phyloP scores from a whole-genome alignment of 345 rosid genomes.

The Eucalyptus leucophloia region DNA sequence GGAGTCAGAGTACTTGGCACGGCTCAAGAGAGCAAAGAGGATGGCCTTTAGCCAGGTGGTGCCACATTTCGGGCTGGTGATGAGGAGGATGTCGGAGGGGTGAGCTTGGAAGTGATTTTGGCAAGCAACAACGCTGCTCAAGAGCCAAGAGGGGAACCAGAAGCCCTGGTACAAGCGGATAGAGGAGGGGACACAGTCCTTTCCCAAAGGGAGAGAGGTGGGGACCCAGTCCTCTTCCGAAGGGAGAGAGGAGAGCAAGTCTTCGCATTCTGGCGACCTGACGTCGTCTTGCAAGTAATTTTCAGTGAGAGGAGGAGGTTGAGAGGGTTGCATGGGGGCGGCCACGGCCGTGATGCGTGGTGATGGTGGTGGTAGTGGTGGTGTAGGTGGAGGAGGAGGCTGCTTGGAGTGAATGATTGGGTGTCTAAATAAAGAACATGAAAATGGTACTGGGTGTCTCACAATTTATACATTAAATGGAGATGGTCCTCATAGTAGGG shows the following conservation, averaged over 20 bases:
- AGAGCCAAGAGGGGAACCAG: not conserved
- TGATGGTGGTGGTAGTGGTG: too few species aligned
- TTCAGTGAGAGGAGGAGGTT: not conserved
- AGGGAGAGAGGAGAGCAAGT: not conserved
- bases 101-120: not conserved
- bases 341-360: accelerated
- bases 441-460: too few species aligned
- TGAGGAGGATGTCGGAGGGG: not conserved
- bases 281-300: not conserved
- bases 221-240: not conserved
- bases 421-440: too few species aligned
- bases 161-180: not conserved
- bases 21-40: not conserved
- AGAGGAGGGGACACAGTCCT: not conserved
- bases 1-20: not conserved
- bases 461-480: too few species aligned
- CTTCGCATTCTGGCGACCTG: not conserved
- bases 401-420: too few species aligned
- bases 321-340: not conserved
- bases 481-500: too few species aligned
- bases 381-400: too few species aligned
- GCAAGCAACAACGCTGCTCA: not conserved
- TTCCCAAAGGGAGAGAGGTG: too few species aligned
- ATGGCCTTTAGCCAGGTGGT: not conserved
- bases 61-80: not conserved